These are phyloP conservation scores for Eucalyptus brandiana DNA, from an alignment of 345 rosid genomes.

Conservation along the genomic window DNA sequence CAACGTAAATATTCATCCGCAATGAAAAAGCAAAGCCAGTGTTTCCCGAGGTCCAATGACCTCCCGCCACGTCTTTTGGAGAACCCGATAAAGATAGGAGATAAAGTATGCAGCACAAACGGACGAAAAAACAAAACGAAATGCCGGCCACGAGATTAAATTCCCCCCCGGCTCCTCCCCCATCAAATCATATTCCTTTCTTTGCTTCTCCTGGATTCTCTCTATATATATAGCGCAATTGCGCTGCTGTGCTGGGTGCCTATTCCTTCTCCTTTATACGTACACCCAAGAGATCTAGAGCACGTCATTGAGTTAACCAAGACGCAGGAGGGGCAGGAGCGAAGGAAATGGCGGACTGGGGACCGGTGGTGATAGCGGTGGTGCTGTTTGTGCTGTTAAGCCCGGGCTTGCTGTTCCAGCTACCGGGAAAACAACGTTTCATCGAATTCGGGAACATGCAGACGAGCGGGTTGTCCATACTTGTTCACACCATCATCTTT, in stretches of 20 bases:
- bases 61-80: neutral
- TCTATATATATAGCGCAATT: neutral
- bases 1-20: neutral
- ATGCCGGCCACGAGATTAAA: neutral
- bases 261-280: neutral
- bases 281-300: neutral
- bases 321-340: no score
- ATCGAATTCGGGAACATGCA: constrained; percentile 73
- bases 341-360: constrained; percentile 79
- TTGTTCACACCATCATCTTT: constrained; percentile 68
- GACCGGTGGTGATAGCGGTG: constrained; percentile 80
- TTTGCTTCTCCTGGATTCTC: neutral
- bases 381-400: constrained; percentile 69
- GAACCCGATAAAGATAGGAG: neutral
- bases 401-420: constrained; percentile 78
- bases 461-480: constrained; percentile 61
- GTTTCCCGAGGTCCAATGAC: neutral
- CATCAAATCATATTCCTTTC: neutral
- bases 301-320: neutral
- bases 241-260: neutral
- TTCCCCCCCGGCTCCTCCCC: neutral
- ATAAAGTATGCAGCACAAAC: neutral
- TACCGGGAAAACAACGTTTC: constrained; percentile 48
- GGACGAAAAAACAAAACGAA: neutral
- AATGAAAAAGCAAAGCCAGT: neutral